Base-by-base conservation (phyloP, 345 rosid species). In the Hevea brasiliensis region DNA sequence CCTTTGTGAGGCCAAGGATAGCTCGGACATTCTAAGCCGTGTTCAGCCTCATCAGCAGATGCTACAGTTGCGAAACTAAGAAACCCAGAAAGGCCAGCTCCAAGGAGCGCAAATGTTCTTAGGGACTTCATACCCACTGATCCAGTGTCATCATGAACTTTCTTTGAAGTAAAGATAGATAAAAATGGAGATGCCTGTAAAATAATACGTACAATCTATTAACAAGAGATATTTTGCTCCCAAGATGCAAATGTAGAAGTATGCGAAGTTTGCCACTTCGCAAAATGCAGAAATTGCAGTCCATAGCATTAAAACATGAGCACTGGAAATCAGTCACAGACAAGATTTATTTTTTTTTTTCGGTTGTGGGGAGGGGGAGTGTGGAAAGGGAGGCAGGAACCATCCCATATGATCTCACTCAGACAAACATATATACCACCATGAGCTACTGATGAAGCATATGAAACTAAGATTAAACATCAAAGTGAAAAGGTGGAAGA, bases 1-100 rank as follows among this genome's bases (percentile, higher is more conserved):
- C 99, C 99, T 67, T 82, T 48, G 75, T 96, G 99, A 83, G 99
- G 99, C 99, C 99, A 96, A 68, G 99, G 99, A 85, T 96, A 96
- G 77, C 61, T 85, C 50, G 99, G 89, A 80, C 82, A 84, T 53
- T 72, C 95, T 81, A 96, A 76, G 27, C 99, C 99, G 48, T 93
- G 99, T 67, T 96, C 99, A 21, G 99, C 99, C 84, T 96, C 99
- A 75, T 96, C 99, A 47, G 99, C 94, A 66, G 98, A 85, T 29
- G 94, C 96, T 56, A 91, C 73, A 1, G 97, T 85, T 53, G 93
- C 85, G 66, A 90, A 90, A 79, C 95, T 76, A 71, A 96, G 76
- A 71, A 93, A 78, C 56, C 98, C 99, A 0, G 99, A 85, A 75
- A 93, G 78, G 63, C 98, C 97, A 84, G 92, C 99, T 72, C 98